phyloP scores from a whole-genome alignment of 1,284 basidiomycete species.

The Boletus calvinii region DNA sequence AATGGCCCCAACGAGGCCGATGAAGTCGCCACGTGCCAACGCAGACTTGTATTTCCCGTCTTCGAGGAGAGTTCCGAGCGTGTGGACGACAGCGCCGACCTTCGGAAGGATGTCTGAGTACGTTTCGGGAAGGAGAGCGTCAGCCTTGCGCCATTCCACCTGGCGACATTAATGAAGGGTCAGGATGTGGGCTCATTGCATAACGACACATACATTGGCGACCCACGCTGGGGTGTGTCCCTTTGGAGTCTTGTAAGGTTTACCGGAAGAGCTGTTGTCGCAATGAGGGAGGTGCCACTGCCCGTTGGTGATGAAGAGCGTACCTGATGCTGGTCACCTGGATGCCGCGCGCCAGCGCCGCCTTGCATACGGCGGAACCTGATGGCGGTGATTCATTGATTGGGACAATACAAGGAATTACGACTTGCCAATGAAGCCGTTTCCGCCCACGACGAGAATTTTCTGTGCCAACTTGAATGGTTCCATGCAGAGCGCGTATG shows the following conservation, averaged over 20 bases:
- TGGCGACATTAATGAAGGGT: conserved; percentile 30
- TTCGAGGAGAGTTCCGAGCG: conserved; percentile 91
- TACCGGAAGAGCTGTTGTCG: conserved; percentile 73
- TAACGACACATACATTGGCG: conserved; percentile 49
- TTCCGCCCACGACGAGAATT: conserved; percentile 89
- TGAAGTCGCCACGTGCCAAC: conserved; percentile 56
- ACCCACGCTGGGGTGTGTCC: conserved; percentile 91
- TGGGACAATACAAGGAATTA: background rate
- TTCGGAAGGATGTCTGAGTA: conserved; percentile 69
- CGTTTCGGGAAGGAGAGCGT: conserved; percentile 74
- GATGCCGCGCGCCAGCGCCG: conserved; percentile 81
- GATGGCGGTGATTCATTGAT: conserved; percentile 15
- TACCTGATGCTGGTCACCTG: conserved; percentile 89
- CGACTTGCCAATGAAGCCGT: conserved; percentile 84
- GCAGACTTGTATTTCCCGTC: conserved; percentile 78
- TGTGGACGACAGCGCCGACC: conserved; percentile 85
- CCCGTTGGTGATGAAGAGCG: conserved; percentile 14
- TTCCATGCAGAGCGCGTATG: conserved; percentile 31
- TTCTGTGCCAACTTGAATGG: conserved; percentile 50
- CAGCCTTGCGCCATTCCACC: conserved; percentile 83
- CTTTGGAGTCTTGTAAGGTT: conserved; percentile 82
- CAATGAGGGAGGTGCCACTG: background rate
- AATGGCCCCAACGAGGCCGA: conserved; percentile 53
- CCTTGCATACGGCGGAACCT: conserved; percentile 92
- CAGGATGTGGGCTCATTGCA: conserved; percentile 3